These are phyloP conservation scores for Salvia sclarea DNA, from an alignment of 305 asterid species.

Conservation along the genomic window DNA sequence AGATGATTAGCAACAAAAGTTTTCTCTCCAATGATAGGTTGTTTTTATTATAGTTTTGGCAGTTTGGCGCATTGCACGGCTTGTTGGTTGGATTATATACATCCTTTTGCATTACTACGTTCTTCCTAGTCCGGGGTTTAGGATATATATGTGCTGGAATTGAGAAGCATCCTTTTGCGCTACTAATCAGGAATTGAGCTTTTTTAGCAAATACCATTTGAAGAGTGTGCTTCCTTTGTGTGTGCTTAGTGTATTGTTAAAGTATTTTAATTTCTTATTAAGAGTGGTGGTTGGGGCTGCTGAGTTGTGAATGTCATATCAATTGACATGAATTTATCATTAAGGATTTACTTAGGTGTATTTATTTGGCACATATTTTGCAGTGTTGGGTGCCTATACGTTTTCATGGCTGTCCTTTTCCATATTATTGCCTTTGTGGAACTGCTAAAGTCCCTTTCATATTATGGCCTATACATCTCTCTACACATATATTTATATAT, in stretches of 20 bases:
- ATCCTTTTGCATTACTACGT: neutral
- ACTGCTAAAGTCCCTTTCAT: slow-evolving; percentile 14
- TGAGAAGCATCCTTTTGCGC: too few species aligned
- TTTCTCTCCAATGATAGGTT: neutral
- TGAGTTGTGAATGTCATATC: neutral
- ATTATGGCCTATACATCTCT: neutral
- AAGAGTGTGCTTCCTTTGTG: neutral
- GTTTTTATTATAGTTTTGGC: neutral
- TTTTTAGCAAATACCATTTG: neutral
- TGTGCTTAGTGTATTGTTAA: neutral
- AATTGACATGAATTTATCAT: neutral
- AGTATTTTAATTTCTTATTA: neutral
- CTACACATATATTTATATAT: too few species aligned
- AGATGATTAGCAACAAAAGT: neutral
- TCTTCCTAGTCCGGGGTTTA: neutral
- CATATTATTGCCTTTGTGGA: neutral
- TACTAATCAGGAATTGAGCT: neutral
- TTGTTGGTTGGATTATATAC: neutral
- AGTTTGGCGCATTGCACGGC: neutral
- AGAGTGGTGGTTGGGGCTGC: neutral
- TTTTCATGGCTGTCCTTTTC: neutral
- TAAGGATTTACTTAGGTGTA: neutral
- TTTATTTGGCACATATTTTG: neutral
- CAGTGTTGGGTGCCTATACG: neutral
- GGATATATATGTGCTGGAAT: neutral